Conservation (phyloP, 2,329 filamentous ascomycete species). For the Aspergillus sp. region DNA sequence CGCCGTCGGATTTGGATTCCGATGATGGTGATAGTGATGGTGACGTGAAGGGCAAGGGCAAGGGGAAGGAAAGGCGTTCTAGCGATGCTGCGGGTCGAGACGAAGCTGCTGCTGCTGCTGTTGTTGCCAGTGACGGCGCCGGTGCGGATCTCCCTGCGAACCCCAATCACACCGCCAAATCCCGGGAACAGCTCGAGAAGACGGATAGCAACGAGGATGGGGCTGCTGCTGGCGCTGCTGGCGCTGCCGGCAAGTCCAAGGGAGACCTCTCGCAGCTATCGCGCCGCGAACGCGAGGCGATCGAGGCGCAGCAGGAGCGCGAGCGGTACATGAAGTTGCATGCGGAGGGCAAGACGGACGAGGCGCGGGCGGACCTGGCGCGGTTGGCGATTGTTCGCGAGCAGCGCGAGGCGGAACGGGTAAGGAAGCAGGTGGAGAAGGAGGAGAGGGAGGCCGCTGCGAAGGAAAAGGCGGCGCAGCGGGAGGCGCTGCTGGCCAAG, state of each 20-base stretch:
- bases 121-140: not conserved
- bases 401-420: conserved; percentile 75
- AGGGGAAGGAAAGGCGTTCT: too few relatives aligned
- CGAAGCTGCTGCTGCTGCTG: too few relatives aligned
- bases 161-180: conserved; percentile 70
- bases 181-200: conserved; percentile 61
- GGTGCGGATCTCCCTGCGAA: conserved; percentile 58
- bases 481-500: conserved; percentile 31
- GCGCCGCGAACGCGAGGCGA: conserved; percentile 63
- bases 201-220: conserved; percentile 35
- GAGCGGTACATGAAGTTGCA: conserved; percentile 88
- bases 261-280: conserved; percentile 49
- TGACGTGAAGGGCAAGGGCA: not conserved
- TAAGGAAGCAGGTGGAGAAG: conserved; percentile 69
- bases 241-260: conserved; percentile 19
- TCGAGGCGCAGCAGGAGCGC: conserved; percentile 79
- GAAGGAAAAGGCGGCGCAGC: conserved; percentile 28
- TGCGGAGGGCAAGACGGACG: conserved; percentile 91
- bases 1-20: conserved; percentile 57
- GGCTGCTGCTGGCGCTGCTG: too few relatives aligned
- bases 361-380: conserved; percentile 82
- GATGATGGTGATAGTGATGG: conserved; percentile 24
- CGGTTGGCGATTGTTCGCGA: conserved; percentile 73
- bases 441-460: conserved; percentile 39
- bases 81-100: too few relatives aligned